Percentiles rank a stretch among this genome's conserved stretches.
phyloP scores from a whole-genome alignment of 2,329 filamentous ascomycete species.

The Beauveria sp. region DNA sequence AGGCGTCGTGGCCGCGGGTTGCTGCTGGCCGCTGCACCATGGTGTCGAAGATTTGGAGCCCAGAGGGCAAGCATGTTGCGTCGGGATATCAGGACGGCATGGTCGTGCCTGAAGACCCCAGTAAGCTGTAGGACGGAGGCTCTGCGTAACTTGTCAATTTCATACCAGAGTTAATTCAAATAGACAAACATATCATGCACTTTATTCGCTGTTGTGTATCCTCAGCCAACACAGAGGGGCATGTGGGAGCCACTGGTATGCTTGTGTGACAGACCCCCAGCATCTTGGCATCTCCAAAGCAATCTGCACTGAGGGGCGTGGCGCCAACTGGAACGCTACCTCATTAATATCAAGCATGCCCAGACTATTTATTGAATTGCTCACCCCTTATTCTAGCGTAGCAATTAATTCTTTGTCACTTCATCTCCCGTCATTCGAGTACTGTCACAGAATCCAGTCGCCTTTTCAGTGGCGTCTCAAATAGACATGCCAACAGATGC shows the following conservation, averaged over 20 bases:
- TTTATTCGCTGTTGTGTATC: no score
- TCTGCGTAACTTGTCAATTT: not conserved
- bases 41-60: constrained; percentile 47
- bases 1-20: constrained; percentile 40
- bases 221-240: no score
- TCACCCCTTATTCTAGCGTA: not conserved
- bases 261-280: no score
- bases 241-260: no score
- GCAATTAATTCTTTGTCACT: not conserved
- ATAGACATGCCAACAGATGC: not conserved
- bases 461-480: no score
- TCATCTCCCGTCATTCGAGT: not conserved
- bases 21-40: constrained; percentile 39
- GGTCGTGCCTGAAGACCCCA: constrained; percentile 6
- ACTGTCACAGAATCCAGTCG: no score
- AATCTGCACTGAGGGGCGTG: not conserved
- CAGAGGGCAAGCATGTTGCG: constrained; percentile 43
- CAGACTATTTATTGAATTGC: not conserved
- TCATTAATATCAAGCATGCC: not conserved
- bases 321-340: not conserved
- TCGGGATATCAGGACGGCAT: constrained; percentile 49
- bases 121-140: not conserved
- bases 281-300: not conserved
- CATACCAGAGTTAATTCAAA: not conserved
- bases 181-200: no score